These are phyloP conservation scores for Rubus idaeus DNA, from an alignment of 306 rosid species.

Conservation along the genomic window DNA sequence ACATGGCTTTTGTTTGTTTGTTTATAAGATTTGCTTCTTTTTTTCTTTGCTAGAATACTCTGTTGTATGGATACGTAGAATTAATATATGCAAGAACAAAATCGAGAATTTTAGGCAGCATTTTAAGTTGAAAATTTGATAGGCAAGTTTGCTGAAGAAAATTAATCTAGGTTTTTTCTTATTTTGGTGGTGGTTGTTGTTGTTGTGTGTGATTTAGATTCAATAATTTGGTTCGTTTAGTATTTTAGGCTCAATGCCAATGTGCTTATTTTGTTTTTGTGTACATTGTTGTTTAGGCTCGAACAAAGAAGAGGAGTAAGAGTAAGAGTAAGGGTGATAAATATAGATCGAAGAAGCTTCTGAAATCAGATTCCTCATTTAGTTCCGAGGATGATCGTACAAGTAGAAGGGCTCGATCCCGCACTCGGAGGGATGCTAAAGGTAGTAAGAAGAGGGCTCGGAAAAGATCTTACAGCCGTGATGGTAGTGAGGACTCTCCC, in stretches of 20 bases:
- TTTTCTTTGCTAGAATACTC: neutral
- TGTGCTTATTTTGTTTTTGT: constrained; percentile 1
- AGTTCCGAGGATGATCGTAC: constrained; percentile 50
- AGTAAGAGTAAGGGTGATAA: constrained; percentile 45
- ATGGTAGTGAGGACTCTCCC: constrained; percentile 51
- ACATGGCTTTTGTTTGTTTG: neutral
- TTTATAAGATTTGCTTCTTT: neutral
- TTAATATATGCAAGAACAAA: too few relatives aligned
- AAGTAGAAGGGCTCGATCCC: constrained; percentile 49
- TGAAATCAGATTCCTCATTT: constrained; percentile 41
- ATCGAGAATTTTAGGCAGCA: neutral
- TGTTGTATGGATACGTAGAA: neutral
- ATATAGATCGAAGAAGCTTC: constrained; percentile 66
- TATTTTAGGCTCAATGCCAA: neutral
- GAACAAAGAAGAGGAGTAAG: constrained; percentile 44
- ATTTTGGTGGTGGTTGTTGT: neutral
- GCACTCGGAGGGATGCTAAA: constrained; percentile 43
- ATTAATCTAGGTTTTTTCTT: neutral
- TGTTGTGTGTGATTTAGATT: neutral
- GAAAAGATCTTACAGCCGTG: constrained; percentile 41
- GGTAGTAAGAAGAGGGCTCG: constrained; percentile 49
- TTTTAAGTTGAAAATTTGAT: neutral
- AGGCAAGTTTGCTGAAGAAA: neutral
- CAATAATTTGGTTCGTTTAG: neutral
- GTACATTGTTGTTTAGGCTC: constrained; percentile 43